Evolutionary conservation across 2,329 filamentous ascomycete species (phyloP), one percentile per base, ranked within the genome.

Genomic region (Cadophora gregata): DNA sequence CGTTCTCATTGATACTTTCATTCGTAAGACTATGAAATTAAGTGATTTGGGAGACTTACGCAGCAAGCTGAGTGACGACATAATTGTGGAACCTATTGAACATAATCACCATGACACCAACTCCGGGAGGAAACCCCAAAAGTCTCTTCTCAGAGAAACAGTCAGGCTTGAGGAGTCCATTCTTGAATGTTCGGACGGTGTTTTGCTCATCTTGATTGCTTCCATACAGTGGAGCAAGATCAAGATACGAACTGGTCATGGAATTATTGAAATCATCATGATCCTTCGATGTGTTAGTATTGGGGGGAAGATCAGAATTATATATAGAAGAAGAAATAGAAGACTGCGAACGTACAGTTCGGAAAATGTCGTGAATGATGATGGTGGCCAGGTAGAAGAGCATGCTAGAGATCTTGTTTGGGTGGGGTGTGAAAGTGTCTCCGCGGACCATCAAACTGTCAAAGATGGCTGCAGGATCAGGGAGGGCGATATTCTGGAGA

Each of bases 71-170:
- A 63, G 88, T 86, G 1, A 92, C 93, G 0, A 93, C 87, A 70
- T 96, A 85, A 79, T 98, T 97, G 79, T 97, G 95, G 59, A 73
- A 75, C 58, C 88, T 80, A 73, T 90, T 90, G 79, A 93, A 90
- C 90, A 93, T 93, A 78, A 94, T 84, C 31, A 94, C 79, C 3
- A 94, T 74, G 4, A 92, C 88, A 64, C 87, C 85, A 4, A 91
- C 90, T 14, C 90, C 90, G 0, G 92, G 89, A 0, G 91, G 92
- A 74, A 92, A 89, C 10, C 87, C 89, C 27, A 90, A 79, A 1
- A 93, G 80, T 63, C 91, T 84, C 78, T 88, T 88, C 74, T 93
- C 90, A 2, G 89, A 87, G 71, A 91, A 94, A 8, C 83, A 81
- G 72, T 95, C 92, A 0, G 89, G 84, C 80, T 94, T 93, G 71